phyloP scores from a whole-genome alignment of 1,139 yeast genomes.

The Candida sojae region DNA sequence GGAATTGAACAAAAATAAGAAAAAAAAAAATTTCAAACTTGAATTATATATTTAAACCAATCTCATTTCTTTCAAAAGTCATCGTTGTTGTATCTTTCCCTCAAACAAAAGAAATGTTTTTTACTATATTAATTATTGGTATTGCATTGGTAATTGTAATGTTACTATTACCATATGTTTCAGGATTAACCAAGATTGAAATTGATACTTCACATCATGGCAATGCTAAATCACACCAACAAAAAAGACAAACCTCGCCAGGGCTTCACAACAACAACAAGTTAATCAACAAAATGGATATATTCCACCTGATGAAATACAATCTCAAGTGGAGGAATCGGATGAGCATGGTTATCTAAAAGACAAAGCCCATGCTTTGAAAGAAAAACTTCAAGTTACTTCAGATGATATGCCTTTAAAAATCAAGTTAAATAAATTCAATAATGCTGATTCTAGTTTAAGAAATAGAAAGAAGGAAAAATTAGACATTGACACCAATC shows the following conservation, averaged over 20 bases:
- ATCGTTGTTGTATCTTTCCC: background rate
- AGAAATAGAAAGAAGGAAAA: constrained; percentile 29
- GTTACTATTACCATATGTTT: constrained; percentile 36
- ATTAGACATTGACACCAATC: constrained; percentile 34
- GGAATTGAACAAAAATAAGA: background rate
- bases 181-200: constrained; percentile 38
- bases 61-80: background rate
- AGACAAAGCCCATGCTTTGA: constrained; percentile 29
- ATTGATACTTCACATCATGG: constrained; percentile 19
- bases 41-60: background rate
- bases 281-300: constrained; percentile 24
- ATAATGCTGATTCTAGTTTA: constrained; percentile 17
- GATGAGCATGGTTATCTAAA: constrained; percentile 15
- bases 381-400: constrained; percentile 35
- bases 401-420: constrained; percentile 42
- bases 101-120: constrained; percentile 22
- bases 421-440: constrained; percentile 28
- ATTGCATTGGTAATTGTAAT: constrained; percentile 31
- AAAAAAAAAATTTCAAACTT: background rate
- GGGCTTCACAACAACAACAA: constrained; percentile 2
- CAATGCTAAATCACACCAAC: constrained; percentile 10
- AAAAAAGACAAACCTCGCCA: constrained; percentile 5
- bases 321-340: constrained; percentile 12
- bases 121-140: constrained; percentile 25
- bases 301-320: constrained; percentile 43